These are phyloP conservation scores for Penicillium capsulatum DNA, from an alignment of 2,329 filamentous ascomycete genomes.

Conservation along the genomic window DNA sequence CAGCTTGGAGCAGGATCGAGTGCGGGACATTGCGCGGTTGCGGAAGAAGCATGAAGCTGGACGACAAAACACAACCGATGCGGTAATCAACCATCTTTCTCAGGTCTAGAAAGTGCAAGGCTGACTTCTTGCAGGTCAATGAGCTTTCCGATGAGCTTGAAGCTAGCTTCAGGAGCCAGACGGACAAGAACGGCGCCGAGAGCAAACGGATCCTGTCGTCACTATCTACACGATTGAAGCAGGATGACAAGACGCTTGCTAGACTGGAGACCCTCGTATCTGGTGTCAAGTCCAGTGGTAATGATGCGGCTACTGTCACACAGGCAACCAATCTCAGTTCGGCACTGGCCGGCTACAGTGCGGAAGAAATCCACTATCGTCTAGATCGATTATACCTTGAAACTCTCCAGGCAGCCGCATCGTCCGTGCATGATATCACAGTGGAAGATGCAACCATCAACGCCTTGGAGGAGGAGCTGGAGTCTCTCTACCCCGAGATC, in stretches of 20 bases:
- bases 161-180: slow-evolving; percentile 26
- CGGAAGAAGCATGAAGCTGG: slow-evolving; percentile 34
- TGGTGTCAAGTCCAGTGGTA: slow-evolving; percentile 25
- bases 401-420: slow-evolving; percentile 13
- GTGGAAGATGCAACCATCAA: slow-evolving; percentile 16
- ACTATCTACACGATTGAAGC: slow-evolving; percentile 33
- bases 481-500: slow-evolving; percentile 40
- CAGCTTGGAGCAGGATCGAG: slow-evolving; percentile 22
- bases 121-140: slow-evolving; percentile 29
- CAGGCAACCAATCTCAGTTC: slow-evolving; percentile 27
- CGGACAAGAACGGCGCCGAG: slow-evolving; percentile 30
- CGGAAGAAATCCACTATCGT: slow-evolving; percentile 38
- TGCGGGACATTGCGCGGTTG: slow-evolving; percentile 28
- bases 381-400: slow-evolving; percentile 42
- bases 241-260: slow-evolving; percentile 35
- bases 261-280: slow-evolving; percentile 30
- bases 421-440: not conserved
- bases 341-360: slow-evolving; percentile 30
- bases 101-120: not conserved
- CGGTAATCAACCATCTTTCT: slow-evolving; percentile 24
- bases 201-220: slow-evolving; percentile 33
- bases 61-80: slow-evolving; percentile 31
- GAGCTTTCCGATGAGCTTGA: slow-evolving; percentile 36
- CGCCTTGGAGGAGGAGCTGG: slow-evolving; percentile 35
- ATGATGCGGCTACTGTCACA: slow-evolving; percentile 29